Base-by-base conservation (phyloP, 2,329 filamentous ascomycete genomes). In the Alternaria ethzedia region DNA sequence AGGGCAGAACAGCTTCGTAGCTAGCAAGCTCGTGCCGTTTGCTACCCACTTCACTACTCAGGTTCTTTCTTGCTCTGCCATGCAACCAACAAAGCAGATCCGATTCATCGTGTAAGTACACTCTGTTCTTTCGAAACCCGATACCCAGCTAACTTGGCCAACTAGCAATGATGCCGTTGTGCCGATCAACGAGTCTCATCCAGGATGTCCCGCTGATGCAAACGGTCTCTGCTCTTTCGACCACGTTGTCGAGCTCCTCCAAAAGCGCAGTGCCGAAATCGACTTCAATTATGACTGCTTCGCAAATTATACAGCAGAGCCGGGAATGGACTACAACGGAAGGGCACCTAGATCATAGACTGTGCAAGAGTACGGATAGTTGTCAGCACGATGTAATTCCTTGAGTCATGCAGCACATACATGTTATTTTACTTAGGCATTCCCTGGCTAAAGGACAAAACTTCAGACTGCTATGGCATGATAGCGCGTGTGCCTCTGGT, bases 11-110 rank as follows among this genome's bases (percentile, higher is more conserved):
- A 67, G 47, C 41, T 77, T 77, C 30, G 69, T 72, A 2, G 75
- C 75, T 11, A 75, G 71, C 50, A 70, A 69, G 41, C 17, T 77
- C 5, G 75, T 77, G 25, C 71, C 75, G 5, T 76, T 77, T 21
- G 75, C 72, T 1, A 77, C 74, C 15, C 74, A 76, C 30, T 76
- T 77, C 32, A 76, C 75, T 0, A 68, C 71, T 3, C 74, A 76
- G 36, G 73, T 75, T 3, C 44, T 78, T n/a, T 63, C 61, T 32
- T 78, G 73, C 32, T 64, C 66, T 17, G 68, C 65, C 0, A 69
- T 58, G 46, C 52, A 64, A 32, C 70, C 68, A 1, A 70, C 66
- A 5, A 77, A 74, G 66, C 74, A 76, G 63, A 71, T 77, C 9
- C 44, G 75, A 4, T 77, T 76, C 30, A 71, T 77, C 13, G 63